Conservation (phyloP, 2,329 filamentous ascomycete genomes). For the Neofusicoccum sp. region DNA sequence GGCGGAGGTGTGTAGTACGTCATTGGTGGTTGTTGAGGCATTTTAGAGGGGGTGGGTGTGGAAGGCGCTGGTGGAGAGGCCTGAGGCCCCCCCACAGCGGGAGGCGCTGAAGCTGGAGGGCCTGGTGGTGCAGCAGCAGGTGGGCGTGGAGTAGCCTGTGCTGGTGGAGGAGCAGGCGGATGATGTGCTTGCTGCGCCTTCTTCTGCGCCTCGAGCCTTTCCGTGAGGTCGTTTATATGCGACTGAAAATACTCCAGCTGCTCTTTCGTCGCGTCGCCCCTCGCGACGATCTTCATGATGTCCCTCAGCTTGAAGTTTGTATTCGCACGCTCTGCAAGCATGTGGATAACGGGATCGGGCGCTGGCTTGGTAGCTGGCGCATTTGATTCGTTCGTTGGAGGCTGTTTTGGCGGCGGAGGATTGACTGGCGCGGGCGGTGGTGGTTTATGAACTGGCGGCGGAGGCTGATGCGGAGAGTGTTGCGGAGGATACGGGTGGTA, state of each 20-base stretch:
- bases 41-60: not conserved
- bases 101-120: not conserved
- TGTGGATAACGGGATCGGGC: conserved; percentile 77
- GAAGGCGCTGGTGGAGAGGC: not conserved
- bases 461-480: conserved; percentile 27
- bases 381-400: not conserved
- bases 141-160: not conserved
- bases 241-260: conserved; percentile 75
- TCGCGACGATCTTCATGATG: conserved; percentile 80
- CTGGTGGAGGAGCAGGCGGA: not conserved
- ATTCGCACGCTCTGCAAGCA: conserved; percentile 72
- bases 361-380: conserved; percentile 34
- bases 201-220: conserved; percentile 45
- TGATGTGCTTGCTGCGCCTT: conserved; percentile 10
- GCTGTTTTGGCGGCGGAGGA: conserved; percentile 10
- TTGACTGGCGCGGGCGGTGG: conserved; percentile 22
- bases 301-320: conserved; percentile 70
- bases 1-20: conserved; percentile 14
- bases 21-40: conserved; percentile 18
- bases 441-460: conserved; percentile 20
- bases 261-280: conserved; percentile 67
- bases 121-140: not conserved
- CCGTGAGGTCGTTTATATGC: conserved; percentile 76
- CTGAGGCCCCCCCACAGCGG: not conserved
- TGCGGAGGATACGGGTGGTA: conserved; percentile 24